These are phyloP conservation scores for Lachnellula subtilissima DNA, from an alignment of 2,329 filamentous ascomycete species.

Conservation along the genomic window DNA sequence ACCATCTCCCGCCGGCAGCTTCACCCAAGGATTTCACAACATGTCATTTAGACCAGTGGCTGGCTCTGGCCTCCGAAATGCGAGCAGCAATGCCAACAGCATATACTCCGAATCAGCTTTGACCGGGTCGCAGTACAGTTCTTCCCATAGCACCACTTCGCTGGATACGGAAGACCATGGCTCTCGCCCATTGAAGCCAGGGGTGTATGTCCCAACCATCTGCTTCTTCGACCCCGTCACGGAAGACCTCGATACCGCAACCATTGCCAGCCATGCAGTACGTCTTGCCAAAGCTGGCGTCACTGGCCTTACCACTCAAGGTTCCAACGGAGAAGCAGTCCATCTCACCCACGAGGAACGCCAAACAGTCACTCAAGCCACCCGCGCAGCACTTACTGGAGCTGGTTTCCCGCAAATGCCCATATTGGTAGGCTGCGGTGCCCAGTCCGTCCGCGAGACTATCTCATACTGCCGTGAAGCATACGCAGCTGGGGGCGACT, in stretches of 20 bases:
- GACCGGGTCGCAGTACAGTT: conserved; percentile 34
- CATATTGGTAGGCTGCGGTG: conserved; percentile 62
- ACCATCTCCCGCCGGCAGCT: conserved; percentile 43
- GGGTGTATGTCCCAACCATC: conserved; percentile 69
- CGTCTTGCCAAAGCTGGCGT: conserved; percentile 57
- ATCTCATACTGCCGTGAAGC: conserved; percentile 61
- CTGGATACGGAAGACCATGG: conserved; percentile 31
- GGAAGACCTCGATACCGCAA: conserved; percentile 62
- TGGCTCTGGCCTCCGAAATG: conserved; percentile 18
- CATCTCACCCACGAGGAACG: conserved; percentile 59
- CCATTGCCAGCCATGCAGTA: conserved; percentile 44
- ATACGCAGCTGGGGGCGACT: conserved; percentile 57
- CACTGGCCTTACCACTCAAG: conserved; percentile 57
- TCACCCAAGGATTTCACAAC: conserved; percentile 39
- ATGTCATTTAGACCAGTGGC: conserved; percentile 27
- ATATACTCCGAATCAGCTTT: conserved; percentile 34
- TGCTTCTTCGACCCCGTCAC: conserved; percentile 64
- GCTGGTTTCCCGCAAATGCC: conserved; percentile 54
- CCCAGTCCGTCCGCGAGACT: conserved; percentile 61
- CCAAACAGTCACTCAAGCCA: conserved; percentile 53
- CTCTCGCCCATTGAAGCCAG: conserved; percentile 40
- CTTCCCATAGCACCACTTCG: conserved; percentile 39
- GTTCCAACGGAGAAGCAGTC: conserved; percentile 64
- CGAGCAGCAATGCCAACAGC: conserved; percentile 22
- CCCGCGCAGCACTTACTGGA: conserved; percentile 54